Evolutionary conservation across 176 grass and related monocot genomes (phyloP).

Genomic region (Oryza glumipatula): DNA sequence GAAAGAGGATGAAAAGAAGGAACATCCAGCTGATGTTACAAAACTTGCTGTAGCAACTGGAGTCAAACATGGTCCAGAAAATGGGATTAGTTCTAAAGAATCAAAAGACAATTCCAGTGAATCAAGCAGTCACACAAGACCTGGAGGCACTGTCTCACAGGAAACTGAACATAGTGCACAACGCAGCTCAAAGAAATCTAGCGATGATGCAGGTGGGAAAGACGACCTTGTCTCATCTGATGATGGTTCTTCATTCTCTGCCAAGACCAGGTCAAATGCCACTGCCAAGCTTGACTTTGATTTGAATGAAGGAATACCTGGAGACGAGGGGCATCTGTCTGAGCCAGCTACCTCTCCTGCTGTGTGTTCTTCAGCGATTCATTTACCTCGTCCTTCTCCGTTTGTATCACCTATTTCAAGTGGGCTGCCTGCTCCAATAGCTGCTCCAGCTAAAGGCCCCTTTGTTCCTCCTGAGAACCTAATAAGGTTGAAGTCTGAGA

Average conservation of each 20-base stretch:
- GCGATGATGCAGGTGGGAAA: slow-evolving; percentile 26
- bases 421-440: slow-evolving; percentile 50
- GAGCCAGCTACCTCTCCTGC: slow-evolving; percentile 52
- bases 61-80: slow-evolving; percentile 8
- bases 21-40: slow-evolving; percentile 28
- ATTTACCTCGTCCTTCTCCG: slow-evolving; percentile 40
- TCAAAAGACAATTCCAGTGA: slow-evolving; percentile 51
- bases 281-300: slow-evolving; percentile 68
- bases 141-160: slow-evolving; percentile 18
- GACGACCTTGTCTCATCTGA: slow-evolving; percentile 46
- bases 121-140: slow-evolving; percentile 45
- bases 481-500: slow-evolving; percentile 62
- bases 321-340: slow-evolving; percentile 53
- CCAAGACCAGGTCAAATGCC: slow-evolving; percentile 36
- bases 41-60: slow-evolving; percentile 28
- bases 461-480: slow-evolving; percentile 83
- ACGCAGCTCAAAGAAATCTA: slow-evolving; percentile 48
- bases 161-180: slow-evolving; percentile 37
- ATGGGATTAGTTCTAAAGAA: slow-evolving; percentile 41
- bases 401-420: slow-evolving; percentile 45
- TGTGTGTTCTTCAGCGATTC: slow-evolving; percentile 37
- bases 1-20: slow-evolving; percentile 43
- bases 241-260: slow-evolving; percentile 48
- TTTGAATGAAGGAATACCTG: slow-evolving; percentile 66
- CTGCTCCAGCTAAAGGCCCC: slow-evolving; percentile 75